Conservation (phyloP, 2,329 filamentous ascomycete species). For the Dothidotthia symphoricarpi region DNA sequence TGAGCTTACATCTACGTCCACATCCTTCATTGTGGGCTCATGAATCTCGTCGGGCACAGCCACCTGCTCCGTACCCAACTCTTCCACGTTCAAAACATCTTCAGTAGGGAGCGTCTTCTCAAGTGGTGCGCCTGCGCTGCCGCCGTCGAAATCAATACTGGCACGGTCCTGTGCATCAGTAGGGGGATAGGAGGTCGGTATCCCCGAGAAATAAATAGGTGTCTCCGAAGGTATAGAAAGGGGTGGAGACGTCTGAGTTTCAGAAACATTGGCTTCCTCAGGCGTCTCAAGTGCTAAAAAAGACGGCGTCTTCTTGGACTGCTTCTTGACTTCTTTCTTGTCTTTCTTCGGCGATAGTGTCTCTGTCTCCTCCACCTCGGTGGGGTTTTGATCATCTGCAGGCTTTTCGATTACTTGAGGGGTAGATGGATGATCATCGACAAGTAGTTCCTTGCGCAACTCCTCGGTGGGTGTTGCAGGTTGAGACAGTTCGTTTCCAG, state of each 20-base stretch:
- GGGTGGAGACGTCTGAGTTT: constrained; percentile 33
- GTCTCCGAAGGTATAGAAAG: constrained; percentile 30
- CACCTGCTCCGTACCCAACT: constrained; percentile 2
- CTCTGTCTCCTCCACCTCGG: constrained; percentile 3
- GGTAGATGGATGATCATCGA: constrained; percentile 2
- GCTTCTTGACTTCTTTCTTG: constrained; percentile 24
- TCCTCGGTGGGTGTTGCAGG: constrained; percentile 11
- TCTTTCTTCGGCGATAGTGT: constrained; percentile 11
- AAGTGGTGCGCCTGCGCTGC: not conserved
- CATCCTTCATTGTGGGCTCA: not conserved
- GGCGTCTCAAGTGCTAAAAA: constrained; percentile 37
- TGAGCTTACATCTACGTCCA: not conserved
- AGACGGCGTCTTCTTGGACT: constrained; percentile 20
- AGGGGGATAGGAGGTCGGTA: constrained; percentile 31
- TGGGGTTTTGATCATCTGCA: constrained; percentile 2
- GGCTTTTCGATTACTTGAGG: not conserved
- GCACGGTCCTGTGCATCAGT: too few relatives aligned
- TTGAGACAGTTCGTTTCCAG: constrained; percentile 12
- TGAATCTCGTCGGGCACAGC: not conserved
- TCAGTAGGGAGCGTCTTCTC: not conserved
- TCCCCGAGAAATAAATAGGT: constrained; percentile 29
- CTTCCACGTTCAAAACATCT: constrained; percentile 5
- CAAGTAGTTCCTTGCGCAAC: constrained; percentile 3
- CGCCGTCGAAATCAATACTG: too few relatives aligned
- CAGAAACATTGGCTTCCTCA: constrained; percentile 34